Conservation (phyloP, 352 stramenopile genomes). For the Phytophthora kernoviae region DNA sequence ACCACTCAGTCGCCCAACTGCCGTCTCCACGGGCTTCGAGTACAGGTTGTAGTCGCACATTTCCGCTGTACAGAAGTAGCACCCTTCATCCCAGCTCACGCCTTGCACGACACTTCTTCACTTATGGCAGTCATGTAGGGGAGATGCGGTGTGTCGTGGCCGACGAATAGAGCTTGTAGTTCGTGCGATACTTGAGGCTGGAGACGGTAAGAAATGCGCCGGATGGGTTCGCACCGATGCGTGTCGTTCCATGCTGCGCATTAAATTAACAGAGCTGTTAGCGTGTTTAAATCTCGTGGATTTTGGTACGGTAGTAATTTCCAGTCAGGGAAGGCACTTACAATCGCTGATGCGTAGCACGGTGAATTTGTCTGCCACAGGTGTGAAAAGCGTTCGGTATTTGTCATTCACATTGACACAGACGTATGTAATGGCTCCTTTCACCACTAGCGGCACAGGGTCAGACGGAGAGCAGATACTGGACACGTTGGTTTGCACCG, state of each 20-base stretch:
- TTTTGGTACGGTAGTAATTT: too few species aligned
- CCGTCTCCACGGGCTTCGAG: slow-evolving; percentile 50
- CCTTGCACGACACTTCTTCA: slow-evolving; percentile 82
- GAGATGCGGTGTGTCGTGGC: slow-evolving; percentile 51
- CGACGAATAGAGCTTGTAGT: slow-evolving; percentile 79
- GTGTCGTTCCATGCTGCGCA: slow-evolving; percentile 73
- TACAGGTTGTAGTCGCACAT: slow-evolving; percentile 77
- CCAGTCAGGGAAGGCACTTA: slow-evolving; percentile 35
- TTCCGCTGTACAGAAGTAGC: slow-evolving; percentile 68
- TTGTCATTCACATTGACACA: slow-evolving; percentile 82
- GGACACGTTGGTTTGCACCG: slow-evolving; percentile 56
- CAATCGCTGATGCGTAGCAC: slow-evolving; percentile 76
- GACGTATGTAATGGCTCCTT: slow-evolving; percentile 68
- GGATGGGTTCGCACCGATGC: slow-evolving; percentile 50
- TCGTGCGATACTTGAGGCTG: slow-evolving; percentile 62
- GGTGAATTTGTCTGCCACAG: slow-evolving; percentile 76
- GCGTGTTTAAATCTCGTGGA: too few species aligned
- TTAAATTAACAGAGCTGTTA: neutral
- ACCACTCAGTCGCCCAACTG: slow-evolving; percentile 42
- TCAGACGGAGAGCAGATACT: slow-evolving; percentile 65
- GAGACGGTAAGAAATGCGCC: slow-evolving; percentile 73
- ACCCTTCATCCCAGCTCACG: slow-evolving; percentile 83
- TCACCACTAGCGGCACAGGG: slow-evolving; percentile 51
- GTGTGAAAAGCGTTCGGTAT: slow-evolving; percentile 78
- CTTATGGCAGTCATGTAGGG: slow-evolving; percentile 81